Evolutionary conservation across 225 moss, liverwort and hornwort species (phyloP).

Genomic region (Rhytidiadelphus loreus): DNA sequence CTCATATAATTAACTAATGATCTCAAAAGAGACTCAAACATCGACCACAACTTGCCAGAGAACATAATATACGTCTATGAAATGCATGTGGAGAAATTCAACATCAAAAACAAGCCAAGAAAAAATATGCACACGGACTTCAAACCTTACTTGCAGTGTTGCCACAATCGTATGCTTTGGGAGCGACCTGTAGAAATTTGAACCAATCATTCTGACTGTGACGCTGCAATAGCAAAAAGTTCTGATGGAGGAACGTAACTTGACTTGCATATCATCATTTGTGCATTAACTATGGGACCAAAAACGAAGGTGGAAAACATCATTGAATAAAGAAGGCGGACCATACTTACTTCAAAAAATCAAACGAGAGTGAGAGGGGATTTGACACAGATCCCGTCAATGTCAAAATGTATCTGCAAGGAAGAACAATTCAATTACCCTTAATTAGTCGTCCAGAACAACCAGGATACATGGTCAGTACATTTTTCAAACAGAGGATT

Average conservation of each 20-base stretch:
- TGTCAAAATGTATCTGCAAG: conserved; percentile 51
- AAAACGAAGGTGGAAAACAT: background rate
- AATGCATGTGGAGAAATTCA: background rate
- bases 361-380: conserved; percentile 37
- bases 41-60: background rate
- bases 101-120: background rate
- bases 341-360: conserved; percentile 32
- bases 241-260: background rate
- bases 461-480: background rate
- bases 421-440: background rate
- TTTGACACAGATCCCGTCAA: conserved; percentile 46
- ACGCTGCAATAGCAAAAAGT: background rate
- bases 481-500: background rate
- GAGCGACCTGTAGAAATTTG: conserved; percentile 37
- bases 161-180: conserved; percentile 54
- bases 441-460: background rate
- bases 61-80: background rate
- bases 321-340: background rate
- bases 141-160: conserved; percentile 35
- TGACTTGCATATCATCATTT: background rate
- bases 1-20: background rate
- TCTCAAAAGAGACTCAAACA: background rate
- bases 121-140: background rate
- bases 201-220: background rate
- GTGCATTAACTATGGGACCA: background rate